Base-by-base conservation (phyloP, 306 rosid species). In the Alnus glutinosa region DNA sequence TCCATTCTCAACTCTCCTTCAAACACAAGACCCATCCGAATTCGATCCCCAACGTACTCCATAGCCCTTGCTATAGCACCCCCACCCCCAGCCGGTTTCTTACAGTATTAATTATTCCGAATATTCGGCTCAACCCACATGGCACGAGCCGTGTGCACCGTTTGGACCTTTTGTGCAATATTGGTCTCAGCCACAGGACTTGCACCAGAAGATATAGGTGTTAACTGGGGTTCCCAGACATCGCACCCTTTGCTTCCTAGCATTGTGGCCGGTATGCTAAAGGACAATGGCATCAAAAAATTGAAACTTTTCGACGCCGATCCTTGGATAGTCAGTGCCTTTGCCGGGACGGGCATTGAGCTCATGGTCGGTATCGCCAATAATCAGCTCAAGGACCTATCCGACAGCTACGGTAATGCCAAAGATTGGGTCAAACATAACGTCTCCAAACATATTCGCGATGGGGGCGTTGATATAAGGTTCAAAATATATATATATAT, bases 341-440 rank as follows among this genome's bases (percentile, higher is more conserved):
- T 94, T 72, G 66, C 85, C 7, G 98, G 95, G 14, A 72, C 92
- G 0, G 82, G 77, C 2, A 90, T 91, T 14, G 92, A 94, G 62
- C 86, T 93, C 67, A 87, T 91, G 87, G 81, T 94, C 55, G 98
- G 90, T 34, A 88, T 94, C 64, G 93, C 98, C 14, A 94, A 94
- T 47, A 89, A 87, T 37, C 88, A 77, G 62, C 80, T 92, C 57
- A 34, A 46, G 0, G 47, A 36, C 42, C 32, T 92, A 1, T 78
- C 98, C 9, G 10, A 44, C 0, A 70, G 78, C 58, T 73, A 32
- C 1, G 46, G 2, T 1, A 3, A 75, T 4, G 97, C 90, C 16
- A 78, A 90, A 66, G 75, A 84, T 23, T 94, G 92, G 93, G 95
- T 94, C 42, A 89, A 91, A 63, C 9, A 86, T 1, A 92, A 94